phyloP scores from a whole-genome alignment of 805 yeast genomes.

The Novakomyces olei region DNA sequence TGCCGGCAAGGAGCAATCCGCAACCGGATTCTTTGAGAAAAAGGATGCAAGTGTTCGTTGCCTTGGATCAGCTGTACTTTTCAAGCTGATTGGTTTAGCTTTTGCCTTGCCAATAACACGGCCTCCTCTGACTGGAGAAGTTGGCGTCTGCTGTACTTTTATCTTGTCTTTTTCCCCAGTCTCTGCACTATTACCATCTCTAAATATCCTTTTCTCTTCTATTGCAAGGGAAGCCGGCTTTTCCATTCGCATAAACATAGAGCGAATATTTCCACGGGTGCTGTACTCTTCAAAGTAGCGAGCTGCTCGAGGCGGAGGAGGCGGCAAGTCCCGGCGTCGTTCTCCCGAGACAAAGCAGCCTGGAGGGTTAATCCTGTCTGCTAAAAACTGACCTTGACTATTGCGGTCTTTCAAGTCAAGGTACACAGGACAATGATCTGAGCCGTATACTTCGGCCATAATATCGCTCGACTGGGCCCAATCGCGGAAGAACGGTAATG shows the following conservation, averaged over 20 bases:
- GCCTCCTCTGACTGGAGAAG: neutral
- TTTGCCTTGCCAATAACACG: neutral
- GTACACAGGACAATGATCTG: constrained; percentile 86
- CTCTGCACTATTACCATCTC: no score
- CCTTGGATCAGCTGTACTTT: neutral
- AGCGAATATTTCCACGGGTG: constrained; percentile 8
- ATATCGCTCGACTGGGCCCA: constrained; percentile 27
- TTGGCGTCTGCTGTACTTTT: neutral
- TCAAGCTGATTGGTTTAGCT: neutral
- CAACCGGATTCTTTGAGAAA: neutral
- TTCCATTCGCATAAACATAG: constrained; percentile 6
- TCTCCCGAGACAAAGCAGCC: constrained; percentile 3
- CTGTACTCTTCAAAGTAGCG: constrained; percentile 7
- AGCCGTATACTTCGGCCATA: constrained; percentile 54
- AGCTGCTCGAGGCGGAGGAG: constrained; percentile 7
- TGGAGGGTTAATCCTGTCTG: neutral
- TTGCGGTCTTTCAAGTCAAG: constrained; percentile 30
- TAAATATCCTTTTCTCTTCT: no score
- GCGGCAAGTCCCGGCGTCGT: neutral
- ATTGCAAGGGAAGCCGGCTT: neutral
- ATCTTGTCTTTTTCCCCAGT: neutral
- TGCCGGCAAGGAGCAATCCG: no score
- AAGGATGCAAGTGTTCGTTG: neutral
- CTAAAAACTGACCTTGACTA: neutral
- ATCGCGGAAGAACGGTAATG: constrained; percentile 20